Conservation (phyloP, 192 early-diverging fungal genomes). For the Coemansia sp. region DNA sequence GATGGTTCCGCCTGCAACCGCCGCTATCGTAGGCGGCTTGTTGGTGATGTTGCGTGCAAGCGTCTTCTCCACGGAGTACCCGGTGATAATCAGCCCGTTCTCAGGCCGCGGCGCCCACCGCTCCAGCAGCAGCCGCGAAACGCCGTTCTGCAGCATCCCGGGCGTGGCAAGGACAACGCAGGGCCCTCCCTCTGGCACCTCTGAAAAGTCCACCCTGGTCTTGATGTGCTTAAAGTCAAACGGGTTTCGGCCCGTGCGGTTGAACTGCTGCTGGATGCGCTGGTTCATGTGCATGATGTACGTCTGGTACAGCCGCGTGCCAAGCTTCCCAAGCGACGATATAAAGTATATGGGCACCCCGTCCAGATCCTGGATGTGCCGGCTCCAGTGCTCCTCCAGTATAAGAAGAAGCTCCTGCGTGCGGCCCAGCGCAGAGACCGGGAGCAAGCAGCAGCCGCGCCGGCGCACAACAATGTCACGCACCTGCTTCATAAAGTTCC, state of each 20-base stretch:
- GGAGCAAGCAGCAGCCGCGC: slow-evolving; percentile 91
- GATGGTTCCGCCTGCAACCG: slow-evolving; percentile 78
- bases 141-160: slow-evolving; percentile 95
- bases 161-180: slow-evolving; percentile 99
- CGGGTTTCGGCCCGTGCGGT: slow-evolving; percentile 75
- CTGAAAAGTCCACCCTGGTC: slow-evolving; percentile 79
- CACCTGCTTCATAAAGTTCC: slow-evolving; percentile 79
- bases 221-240: slow-evolving; percentile 96
- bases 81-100: slow-evolving; percentile 93
- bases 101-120: slow-evolving; percentile 89
- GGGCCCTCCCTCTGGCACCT: slow-evolving; percentile 93
- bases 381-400: slow-evolving; percentile 96
- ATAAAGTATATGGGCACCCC: slow-evolving; percentile 95
- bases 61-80: slow-evolving; percentile 98
- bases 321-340: slow-evolving; percentile 90
- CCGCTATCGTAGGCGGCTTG: slow-evolving; percentile 79
- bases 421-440: slow-evolving; percentile 96
- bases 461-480: slow-evolving; percentile 78
- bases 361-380: slow-evolving; percentile 77
- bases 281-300: slow-evolving; percentile 99
- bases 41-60: slow-evolving; percentile 81
- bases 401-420: slow-evolving; percentile 96
- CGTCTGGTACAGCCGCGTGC: slow-evolving; percentile 95
- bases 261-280: slow-evolving; percentile 85
- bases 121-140: slow-evolving; percentile 94